Evolutionary conservation across 2,329 filamentous ascomycete genomes (phyloP), one percentile per base, ranked within the genome.

Genomic region (Trichoderma guizhouense): DNA sequence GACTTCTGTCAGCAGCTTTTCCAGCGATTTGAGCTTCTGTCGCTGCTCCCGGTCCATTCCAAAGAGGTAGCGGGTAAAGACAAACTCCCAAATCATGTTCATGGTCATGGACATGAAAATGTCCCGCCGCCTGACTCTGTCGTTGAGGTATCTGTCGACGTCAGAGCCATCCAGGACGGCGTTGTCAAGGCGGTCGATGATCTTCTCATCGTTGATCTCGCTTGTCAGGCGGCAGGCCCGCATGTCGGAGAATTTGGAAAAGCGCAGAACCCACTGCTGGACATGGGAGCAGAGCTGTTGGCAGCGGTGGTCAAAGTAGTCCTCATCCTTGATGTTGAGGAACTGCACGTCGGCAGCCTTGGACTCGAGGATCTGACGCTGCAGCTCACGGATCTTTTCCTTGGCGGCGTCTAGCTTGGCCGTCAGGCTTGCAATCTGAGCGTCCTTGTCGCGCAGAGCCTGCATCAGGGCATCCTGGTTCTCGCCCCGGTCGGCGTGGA

Each of bases 1-100:
- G 76, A 97, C 93, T 79, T 99, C 96, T 24, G 89, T 88, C 34
- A 99, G 87, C 51, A 93, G 91, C 85, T 97, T 98, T 84, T 99
- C 97, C 9, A 99, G 88, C 39, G 92, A 91, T 84, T 99, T 98
- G 81, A 99, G 91, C 83, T 98, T 98, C 82, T 98, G 95, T 77
- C 96, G 90, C 83, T 99, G 96, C 82, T 98, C 96, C 77, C 95
- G 90, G 80, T 99, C 96, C 94, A 99, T 97, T 77, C 96, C 96
- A 80, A 99, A 99, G 30, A 99, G 90, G 81, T 99, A 99, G 74
- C 96, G 91, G 9, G 95, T 98, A 80, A 99, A 99, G 79, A 99
- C 91, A 79, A 97, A 98, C 82, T 99, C 96, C 95, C 95, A 99
- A 66, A 99, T 91, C 94, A 99, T 98, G 73, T 93, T 96, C 95